phyloP scores from a whole-genome alignment of 768 basidiomycete species.

The Infundibulicybe gibba region DNA sequence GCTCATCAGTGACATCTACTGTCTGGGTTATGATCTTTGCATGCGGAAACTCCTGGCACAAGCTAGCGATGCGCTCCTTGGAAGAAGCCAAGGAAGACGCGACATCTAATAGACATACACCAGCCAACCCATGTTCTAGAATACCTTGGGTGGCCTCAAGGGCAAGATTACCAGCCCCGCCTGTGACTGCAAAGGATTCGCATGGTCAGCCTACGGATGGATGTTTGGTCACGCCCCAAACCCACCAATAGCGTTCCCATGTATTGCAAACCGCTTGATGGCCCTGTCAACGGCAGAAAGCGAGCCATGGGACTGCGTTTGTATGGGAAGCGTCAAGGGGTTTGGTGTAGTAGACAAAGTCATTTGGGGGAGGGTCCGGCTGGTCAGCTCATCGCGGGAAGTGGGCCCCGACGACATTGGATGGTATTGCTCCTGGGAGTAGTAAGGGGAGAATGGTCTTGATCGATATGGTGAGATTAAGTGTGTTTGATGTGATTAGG shows the following conservation, averaged over 20 bases:
- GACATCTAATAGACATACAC: slow-evolving; percentile 28
- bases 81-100: slow-evolving; percentile 17
- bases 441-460: too few species aligned
- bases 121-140: slow-evolving; percentile 39
- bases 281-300: slow-evolving; percentile 14
- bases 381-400: slow-evolving; percentile 22
- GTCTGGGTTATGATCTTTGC: slow-evolving; percentile 25
- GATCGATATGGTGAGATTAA: too few species aligned
- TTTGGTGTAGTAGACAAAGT: slow-evolving; percentile 26
- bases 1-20: slow-evolving; percentile 34
- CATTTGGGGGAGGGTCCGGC: slow-evolving; percentile 26
- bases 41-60: slow-evolving; percentile 24
- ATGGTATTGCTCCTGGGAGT: too few species aligned
- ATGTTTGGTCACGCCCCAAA: neutral
- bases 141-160: slow-evolving; percentile 33
- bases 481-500: too few species aligned
- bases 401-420: neutral
- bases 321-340: slow-evolving; percentile 23
- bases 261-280: slow-evolving; percentile 27
- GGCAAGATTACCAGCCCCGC: slow-evolving; percentile 37
- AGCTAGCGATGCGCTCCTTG: slow-evolving; percentile 11
- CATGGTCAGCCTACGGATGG: neutral
- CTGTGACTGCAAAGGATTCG: slow-evolving; percentile 28
- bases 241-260: slow-evolving; percentile 38
- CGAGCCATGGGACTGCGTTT: neutral